Evolutionary conservation across 2,329 filamentous ascomycete genomes (phyloP).

Genomic region (Apiospora aurea): DNA sequence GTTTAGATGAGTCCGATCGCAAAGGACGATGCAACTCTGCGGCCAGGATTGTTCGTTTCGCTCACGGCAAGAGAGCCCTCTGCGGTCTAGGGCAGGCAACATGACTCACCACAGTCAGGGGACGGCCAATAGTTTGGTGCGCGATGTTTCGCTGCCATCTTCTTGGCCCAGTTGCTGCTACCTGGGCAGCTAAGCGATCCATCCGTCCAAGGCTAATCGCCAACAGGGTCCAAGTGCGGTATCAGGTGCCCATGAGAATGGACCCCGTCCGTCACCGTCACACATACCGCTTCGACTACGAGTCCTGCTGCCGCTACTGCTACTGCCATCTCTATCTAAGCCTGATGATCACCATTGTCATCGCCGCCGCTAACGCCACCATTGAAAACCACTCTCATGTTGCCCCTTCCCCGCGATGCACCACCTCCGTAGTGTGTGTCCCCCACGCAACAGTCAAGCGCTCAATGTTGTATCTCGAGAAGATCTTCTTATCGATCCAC

Average conservation of each 20-base stretch:
- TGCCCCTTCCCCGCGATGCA: constrained; percentile 8
- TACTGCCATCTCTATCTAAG: not conserved
- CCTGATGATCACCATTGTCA: not conserved
- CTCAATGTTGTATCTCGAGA: not conserved
- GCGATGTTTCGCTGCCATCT: constrained; percentile 10
- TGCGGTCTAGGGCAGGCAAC: not conserved
- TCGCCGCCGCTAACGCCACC: not conserved
- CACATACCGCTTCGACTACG: not conserved
- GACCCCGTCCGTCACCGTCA: not conserved
- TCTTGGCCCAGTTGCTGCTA: not conserved
- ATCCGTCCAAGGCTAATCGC: not conserved
- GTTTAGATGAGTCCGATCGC: not conserved
- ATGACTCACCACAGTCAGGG: not conserved
- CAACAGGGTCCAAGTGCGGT: not conserved
- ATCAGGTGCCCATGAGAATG: not conserved
- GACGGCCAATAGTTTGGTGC: not conserved
- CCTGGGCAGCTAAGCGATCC: not conserved
- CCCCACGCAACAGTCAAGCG: not conserved
- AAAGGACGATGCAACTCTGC: not conserved
- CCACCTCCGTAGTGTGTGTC: not conserved
- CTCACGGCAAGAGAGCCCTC: not conserved
- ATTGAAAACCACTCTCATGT: not conserved
- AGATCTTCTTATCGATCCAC: not conserved
- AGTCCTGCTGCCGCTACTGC: not conserved
- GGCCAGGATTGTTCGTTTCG: not conserved